A percentile compares a stretch with the other conserved stretches of the same genome.
These are phyloP conservation scores for Anthracocystis setariae DNA, from an alignment of 1,284 basidiomycete genomes.

Conservation along the genomic window DNA sequence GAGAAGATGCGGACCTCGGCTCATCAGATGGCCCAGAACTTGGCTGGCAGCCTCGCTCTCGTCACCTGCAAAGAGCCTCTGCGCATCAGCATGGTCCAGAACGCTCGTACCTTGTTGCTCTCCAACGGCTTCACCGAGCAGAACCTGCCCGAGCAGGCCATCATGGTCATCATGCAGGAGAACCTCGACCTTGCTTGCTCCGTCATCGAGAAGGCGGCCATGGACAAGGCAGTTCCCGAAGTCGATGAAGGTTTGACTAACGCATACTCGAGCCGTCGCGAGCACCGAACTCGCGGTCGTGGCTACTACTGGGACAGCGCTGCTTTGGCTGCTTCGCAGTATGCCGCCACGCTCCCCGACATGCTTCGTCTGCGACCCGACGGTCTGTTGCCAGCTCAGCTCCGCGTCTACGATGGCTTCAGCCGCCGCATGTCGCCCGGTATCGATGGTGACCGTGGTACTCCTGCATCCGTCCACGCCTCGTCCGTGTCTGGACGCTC, in stretches of 20 bases:
- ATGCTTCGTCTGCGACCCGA: constrained; percentile 84
- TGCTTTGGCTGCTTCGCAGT: constrained; percentile 72
- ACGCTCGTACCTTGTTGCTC: constrained; percentile 76
- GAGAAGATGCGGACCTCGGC: constrained; percentile 89
- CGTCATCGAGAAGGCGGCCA: constrained; percentile 95
- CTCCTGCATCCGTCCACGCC: constrained; percentile 49
- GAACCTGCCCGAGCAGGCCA: constrained; percentile 72
- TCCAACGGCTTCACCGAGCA: constrained; percentile 73
- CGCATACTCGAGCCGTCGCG: constrained; percentile 80
- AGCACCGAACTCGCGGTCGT: constrained; percentile 81
- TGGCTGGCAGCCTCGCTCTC: constrained; percentile 93
- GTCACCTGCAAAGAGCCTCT: constrained; percentile 99
- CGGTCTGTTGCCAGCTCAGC: constrained; percentile 84
- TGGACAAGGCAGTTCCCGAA: constrained; percentile 94
- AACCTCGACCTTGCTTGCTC: constrained; percentile 94
- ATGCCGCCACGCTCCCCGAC: constrained; percentile 84
- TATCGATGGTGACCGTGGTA: constrained; percentile 36
- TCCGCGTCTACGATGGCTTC: constrained; percentile 95
- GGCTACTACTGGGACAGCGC: constrained; percentile 62
- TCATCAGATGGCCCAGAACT: constrained; percentile 94
- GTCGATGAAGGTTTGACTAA: constrained; percentile 88
- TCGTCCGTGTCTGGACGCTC: constrained; percentile 39
- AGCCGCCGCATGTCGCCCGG: constrained; percentile 54
- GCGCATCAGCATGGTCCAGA: constrained; percentile 88
- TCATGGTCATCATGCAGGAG: constrained; percentile 86